Evolutionary conservation across 805 yeast genomes (phyloP), one percentile per base, ranked within the genome.

Genomic region (Kodamaea fukazawae): DNA sequence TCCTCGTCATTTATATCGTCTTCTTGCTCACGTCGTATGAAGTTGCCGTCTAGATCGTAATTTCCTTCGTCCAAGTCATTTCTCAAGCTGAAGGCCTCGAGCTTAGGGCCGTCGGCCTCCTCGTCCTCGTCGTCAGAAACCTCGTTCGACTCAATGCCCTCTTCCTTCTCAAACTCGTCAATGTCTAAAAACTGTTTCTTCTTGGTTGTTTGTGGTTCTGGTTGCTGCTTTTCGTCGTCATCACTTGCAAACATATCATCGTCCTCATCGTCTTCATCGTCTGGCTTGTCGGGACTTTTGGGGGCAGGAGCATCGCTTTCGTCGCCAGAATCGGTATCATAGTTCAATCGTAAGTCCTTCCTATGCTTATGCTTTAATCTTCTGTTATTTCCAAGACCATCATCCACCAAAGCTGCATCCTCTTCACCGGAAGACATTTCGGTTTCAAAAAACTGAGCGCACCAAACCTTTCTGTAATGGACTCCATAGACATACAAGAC

Each of bases 11-110:
- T 53, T 5, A 50, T 57, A 4, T 55, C 61, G 8, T 60, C 60
- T 8, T 47, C 43, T 2, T 63, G 63, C 3, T 67, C 70, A 11
- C 61, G 58, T 17, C 72, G 61, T 13, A 78, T 61, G 48, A 65
- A 83, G 48, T 79, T 81, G 1, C 88, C 87, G 29, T 73, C 75
- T 28, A 61, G 67, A 48, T 82, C 88, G 51, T 81, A 79, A 2
- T 57, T 56, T 2, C 89, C 91, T 33, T 74, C 78, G 39, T 71
- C 71, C 31, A 65, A 57, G 49, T 85, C 91, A 13, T 75, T 65
- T 16, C 70, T 58, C 32, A 85, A 57, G 53, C 77, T 73, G 58
- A 85, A 85, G 0, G 85, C 75, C 43, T 84, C 90, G 2, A 85
- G 43, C 44, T 73, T 72, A 1, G 81, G 67, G 18, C 54, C 63